Conservation (phyloP, 2,329 filamentous ascomycete genomes). For the Aspergillus floridensis region DNA sequence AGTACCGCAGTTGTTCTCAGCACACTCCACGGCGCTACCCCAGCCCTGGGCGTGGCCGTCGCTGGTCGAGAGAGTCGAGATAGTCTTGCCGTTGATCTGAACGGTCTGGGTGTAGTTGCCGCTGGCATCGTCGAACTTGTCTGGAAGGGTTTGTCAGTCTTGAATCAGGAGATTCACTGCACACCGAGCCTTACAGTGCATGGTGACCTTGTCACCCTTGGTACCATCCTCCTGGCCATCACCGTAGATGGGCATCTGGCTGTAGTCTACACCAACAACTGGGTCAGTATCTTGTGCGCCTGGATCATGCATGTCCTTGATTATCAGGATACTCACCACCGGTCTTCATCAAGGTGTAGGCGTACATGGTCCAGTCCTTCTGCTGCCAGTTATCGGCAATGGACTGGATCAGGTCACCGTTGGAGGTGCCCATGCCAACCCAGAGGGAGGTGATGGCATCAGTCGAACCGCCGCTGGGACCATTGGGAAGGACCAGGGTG, state of each 20-base stretch:
- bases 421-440: constrained; percentile 51
- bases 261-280: background rate
- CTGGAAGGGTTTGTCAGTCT: background rate
- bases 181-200: constrained; percentile 33
- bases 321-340: constrained; percentile 10
- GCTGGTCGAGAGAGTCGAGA: constrained; percentile 46
- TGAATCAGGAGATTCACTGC: background rate
- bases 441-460: constrained; percentile 43
- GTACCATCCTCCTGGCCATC: constrained; percentile 22
- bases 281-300: background rate
- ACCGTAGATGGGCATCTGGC: constrained; percentile 36
- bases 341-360: constrained; percentile 21
- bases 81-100: constrained; percentile 35
- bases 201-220: constrained; percentile 37
- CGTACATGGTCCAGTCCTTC: constrained; percentile 44
- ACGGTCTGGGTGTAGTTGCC: constrained; percentile 35
- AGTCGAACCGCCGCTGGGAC: constrained; percentile 33
- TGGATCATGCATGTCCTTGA: background rate
- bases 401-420: constrained; percentile 50
- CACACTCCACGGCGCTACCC: constrained; percentile 46
- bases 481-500: constrained; percentile 44
- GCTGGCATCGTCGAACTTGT: constrained; percentile 55
- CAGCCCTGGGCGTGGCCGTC: constrained; percentile 45
- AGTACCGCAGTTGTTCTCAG: constrained; percentile 40
- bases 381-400: constrained; percentile 42